phyloP scores from a whole-genome alignment of 768 basidiomycete genomes.

The Suillus plorans region DNA sequence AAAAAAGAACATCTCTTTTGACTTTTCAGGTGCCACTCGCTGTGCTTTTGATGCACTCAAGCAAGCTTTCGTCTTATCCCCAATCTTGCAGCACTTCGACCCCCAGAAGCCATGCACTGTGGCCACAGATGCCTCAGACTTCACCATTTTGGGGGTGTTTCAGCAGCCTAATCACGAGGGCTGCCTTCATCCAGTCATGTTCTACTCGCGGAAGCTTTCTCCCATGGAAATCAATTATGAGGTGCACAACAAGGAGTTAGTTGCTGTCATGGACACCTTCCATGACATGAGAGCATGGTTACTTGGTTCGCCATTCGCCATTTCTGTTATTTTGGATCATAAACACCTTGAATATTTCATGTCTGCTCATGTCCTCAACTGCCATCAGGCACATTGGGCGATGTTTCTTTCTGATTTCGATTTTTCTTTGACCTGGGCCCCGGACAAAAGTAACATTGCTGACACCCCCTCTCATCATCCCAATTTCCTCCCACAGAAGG shows the following conservation, averaged over 20 bases:
- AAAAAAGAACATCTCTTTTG: too few species aligned
- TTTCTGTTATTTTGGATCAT: conserved; percentile 28
- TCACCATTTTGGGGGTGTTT: too few species aligned
- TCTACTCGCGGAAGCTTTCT: too few species aligned
- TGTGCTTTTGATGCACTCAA: too few species aligned
- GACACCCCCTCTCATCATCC: conserved; percentile 33
- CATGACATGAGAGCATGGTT: conserved; percentile 27
- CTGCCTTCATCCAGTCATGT: too few species aligned
- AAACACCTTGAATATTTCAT: neutral
- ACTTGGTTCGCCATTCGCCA: conserved; percentile 12
- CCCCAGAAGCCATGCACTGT: too few species aligned
- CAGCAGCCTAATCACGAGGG: too few species aligned
- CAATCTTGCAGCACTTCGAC: too few species aligned
- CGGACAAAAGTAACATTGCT: conserved; percentile 28
- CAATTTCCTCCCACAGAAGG: conserved; percentile 18
- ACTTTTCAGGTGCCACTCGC: too few species aligned
- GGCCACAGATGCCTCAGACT: too few species aligned
- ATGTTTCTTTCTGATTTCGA: neutral
- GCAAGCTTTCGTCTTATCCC: too few species aligned
- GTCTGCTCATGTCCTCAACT: neutral
- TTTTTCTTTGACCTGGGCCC: conserved; percentile 16
- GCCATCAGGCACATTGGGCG: neutral
- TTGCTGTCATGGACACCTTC: conserved; percentile 38
- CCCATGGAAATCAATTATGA: conserved; percentile 37
- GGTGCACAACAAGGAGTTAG: conserved; percentile 43